Evolutionary conservation across 352 stramenopile genomes (phyloP), one percentile per base, ranked within the genome.

Genomic region (Globisporangium viniferum): DNA sequence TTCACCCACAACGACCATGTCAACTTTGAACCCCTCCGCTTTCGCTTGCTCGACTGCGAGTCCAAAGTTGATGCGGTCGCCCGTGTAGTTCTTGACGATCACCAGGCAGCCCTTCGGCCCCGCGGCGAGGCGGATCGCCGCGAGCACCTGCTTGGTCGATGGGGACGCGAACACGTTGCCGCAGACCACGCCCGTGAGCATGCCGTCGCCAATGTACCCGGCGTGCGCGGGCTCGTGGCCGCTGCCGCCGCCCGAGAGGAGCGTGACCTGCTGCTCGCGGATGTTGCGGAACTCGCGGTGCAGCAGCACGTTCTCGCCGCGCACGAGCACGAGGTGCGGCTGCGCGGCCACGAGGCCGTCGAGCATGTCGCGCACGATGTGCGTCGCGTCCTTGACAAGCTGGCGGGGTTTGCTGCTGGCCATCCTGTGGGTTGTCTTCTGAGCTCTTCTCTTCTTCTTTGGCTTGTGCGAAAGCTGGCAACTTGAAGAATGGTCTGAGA

Each of bases 71-170:
- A 99, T 84, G 49, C 96, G 88, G 80, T 99, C 98, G 29, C 98
- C 97, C 2, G 97, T 99, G 87, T 99, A 99, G 84, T 99, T 99
- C 86, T 99, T 99, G 35, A 99, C 95, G 58, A 99, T 91, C 2
- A 99, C 70, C 6, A 99, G 77, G 67, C 94, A 98, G 49, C 97
- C 96, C 48, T 90, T 83, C 3, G 81, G 76, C 0, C 87, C 88
- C 1, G 84, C 75, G 31, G 87, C 81, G 27, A 96, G 82, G 36
- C 93, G 90, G 76, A 99, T 99, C n/a, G 97, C 97, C 10, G 90
- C 87, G 22, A 99, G 82, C 62, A 99, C 95, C 56, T 97, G 90
- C 58, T 90, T 82, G 22, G 97, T 97, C 49, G 90, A 93, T 5
- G 98, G 98, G 54, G 88, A 98, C 20, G 98, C 97, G 79, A 99